A percentile compares a stretch with the other conserved stretches of the same genome.
These are phyloP conservation scores for Penicillium atrosanguineum DNA, from an alignment of 495 filamentous ascomycete genomes.

Conservation along the genomic window DNA sequence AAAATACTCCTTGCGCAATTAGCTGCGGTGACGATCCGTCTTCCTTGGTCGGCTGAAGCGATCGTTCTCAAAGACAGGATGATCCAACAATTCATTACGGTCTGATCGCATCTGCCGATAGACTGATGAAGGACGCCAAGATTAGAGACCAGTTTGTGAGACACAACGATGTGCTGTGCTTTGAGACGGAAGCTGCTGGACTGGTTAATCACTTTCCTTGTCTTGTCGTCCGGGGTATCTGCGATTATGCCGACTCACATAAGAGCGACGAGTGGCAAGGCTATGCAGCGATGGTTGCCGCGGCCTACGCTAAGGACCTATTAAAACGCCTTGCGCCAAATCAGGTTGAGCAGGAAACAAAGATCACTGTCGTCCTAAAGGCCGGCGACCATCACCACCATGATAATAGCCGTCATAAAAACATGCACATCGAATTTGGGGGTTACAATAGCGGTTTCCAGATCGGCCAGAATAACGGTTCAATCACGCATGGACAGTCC, in stretches of 20 bases:
- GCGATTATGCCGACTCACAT: conserved; percentile 33
- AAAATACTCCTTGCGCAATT: no score
- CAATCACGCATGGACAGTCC: no score
- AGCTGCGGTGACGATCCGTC: neutral
- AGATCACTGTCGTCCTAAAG: no score
- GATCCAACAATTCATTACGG: conserved; percentile 21
- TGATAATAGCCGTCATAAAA: no score
- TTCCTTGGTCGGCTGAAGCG: neutral
- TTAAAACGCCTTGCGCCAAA: no score
- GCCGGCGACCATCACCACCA: no score
- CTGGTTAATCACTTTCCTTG: conserved; percentile 19
- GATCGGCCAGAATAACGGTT: no score
- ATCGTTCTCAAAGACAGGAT: neutral
- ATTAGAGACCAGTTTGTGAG: neutral
- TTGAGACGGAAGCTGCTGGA: conserved; percentile 36
- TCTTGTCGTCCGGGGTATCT: conserved; percentile 22
- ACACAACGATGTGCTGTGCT: conserved; percentile 1
- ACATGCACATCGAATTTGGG: no score
- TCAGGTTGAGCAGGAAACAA: no score
- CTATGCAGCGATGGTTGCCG: neutral
- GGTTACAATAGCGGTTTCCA: no score
- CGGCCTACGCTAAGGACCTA: conserved; percentile 31
- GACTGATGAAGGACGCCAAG: conserved; percentile 16
- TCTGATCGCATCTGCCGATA: conserved; percentile 20
- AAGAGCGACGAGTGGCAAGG: neutral